phyloP scores from a whole-genome alignment of 2,329 filamentous ascomycete species.

The Clonostachys chloroleuca region DNA sequence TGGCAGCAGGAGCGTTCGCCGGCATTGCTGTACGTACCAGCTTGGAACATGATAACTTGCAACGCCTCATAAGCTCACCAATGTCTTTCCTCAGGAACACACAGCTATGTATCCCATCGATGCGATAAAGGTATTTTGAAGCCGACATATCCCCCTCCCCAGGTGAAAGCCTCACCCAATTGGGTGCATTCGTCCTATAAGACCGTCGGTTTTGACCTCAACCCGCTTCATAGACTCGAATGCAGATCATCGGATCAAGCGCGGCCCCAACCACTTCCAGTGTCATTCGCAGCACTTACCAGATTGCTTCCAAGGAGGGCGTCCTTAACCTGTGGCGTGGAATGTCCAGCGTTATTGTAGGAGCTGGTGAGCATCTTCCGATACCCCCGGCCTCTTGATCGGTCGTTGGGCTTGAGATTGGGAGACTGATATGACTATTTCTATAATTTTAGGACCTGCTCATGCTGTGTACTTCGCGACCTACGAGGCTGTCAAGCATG shows the following conservation, averaged over 20 bases:
- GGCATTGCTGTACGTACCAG: constrained; percentile 75
- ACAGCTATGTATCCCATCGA: constrained; percentile 99
- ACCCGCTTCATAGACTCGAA: constrained; percentile 67
- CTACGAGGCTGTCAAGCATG: constrained; percentile 94
- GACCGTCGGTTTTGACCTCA: too few species aligned
- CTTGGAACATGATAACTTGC: not conserved
- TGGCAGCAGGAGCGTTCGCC: constrained; percentile 93
- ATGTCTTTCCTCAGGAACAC: constrained; percentile 66
- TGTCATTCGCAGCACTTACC: constrained; percentile 86
- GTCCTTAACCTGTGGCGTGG: constrained; percentile 92
- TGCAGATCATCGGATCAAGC: constrained; percentile 90
- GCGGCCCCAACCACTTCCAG: constrained; percentile 75
- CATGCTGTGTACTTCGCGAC: constrained; percentile 98
- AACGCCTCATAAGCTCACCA: not conserved
- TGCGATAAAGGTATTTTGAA: constrained; percentile 75
- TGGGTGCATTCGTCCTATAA: too few species aligned
- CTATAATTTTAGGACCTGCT: constrained; percentile 67
- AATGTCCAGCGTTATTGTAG: constrained; percentile 92
- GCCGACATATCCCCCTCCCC: not conserved
- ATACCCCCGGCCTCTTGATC: not conserved
- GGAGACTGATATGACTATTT: not conserved
- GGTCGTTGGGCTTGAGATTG: not conserved
- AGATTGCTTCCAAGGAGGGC: constrained; percentile 87
- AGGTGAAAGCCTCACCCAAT: not conserved
- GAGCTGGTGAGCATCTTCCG: constrained; percentile 65